Percentiles rank a stretch among this genome's conserved stretches.
These are phyloP conservation scores for Linderina pennispora DNA, from an alignment of 192 early-diverging fungal genomes.

Conservation along the genomic window DNA sequence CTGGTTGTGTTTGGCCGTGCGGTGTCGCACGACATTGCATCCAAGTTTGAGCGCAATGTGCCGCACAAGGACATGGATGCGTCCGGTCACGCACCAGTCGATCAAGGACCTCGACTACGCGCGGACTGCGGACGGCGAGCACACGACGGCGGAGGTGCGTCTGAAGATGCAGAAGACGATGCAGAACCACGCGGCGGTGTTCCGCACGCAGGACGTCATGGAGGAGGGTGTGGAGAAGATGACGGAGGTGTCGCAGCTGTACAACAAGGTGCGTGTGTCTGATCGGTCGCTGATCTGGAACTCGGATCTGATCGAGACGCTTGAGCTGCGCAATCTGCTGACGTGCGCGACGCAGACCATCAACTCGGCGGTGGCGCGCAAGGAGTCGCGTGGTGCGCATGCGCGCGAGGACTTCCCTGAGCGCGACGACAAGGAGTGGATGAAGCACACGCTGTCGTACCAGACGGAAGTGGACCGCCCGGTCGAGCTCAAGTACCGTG, in stretches of 20 bases:
- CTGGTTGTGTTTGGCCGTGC: constrained; percentile 99
- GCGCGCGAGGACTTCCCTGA: constrained; percentile 90
- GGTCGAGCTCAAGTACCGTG: constrained; percentile 77
- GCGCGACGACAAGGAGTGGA: constrained; percentile 92
- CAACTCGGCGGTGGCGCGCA: constrained; percentile 82
- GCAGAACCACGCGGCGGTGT: constrained; percentile 97
- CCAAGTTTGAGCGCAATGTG: constrained; percentile 82
- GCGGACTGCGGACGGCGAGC: constrained; percentile 74
- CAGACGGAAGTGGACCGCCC: constrained; percentile 73
- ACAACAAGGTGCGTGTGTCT: constrained; percentile 78
- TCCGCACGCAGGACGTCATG: constrained; percentile 83
- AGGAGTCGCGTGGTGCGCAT: constrained; percentile 98
- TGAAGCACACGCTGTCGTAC: constrained; percentile 98
- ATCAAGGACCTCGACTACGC: constrained; percentile 95
- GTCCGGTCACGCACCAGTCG: constrained; percentile 79
- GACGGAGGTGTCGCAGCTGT: constrained; percentile 70
- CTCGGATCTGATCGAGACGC: constrained; percentile 92
- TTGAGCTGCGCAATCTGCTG: constrained; percentile 97
- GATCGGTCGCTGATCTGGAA: constrained; percentile 98
- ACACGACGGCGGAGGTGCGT: constrained; percentile 78
- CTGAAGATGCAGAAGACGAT: constrained; percentile 97
- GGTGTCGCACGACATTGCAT: constrained; percentile 87
- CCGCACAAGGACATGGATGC: constrained; percentile 76
- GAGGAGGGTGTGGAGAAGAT: constrained; percentile 88
- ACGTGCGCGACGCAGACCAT: constrained; percentile 92